Conservation (phyloP, 2,329 filamentous ascomycete genomes). For the Botrytis fragariae region DNA sequence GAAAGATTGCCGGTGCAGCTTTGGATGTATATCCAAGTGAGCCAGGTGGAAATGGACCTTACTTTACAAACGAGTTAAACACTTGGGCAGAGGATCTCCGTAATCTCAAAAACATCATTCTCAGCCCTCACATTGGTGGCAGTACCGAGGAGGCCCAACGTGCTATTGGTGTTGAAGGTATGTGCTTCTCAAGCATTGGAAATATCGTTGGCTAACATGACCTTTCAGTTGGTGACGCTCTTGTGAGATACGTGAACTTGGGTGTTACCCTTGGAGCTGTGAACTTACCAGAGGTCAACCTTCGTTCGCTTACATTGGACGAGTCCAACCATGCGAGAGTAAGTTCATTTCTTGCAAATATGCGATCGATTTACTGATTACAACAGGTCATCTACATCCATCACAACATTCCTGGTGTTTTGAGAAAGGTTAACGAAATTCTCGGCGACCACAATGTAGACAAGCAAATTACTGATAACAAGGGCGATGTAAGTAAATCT, state of each 20-base stretch:
- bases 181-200: not conserved
- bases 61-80: conserved; percentile 85
- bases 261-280: conserved; percentile 88
- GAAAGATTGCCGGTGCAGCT: conserved; percentile 90
- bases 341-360: conserved; percentile 33
- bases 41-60: conserved; percentile 89
- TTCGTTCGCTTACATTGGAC: conserved; percentile 86
- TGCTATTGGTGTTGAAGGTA: conserved; percentile 86
- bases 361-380: conserved; percentile 29
- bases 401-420: conserved; percentile 91
- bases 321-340: conserved; percentile 85
- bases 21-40: conserved; percentile 95
- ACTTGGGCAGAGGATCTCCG: conserved; percentile 82
- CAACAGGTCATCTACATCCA: conserved; percentile 85
- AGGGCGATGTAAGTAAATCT: conserved; percentile 66
- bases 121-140: conserved; percentile 95
- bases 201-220: conserved; percentile 9
- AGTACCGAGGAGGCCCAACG: conserved; percentile 97
- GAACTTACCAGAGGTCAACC: conserved; percentile 91
- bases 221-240: conserved; percentile 69
- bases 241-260: conserved; percentile 94
- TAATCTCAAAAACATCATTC: conserved; percentile 83
- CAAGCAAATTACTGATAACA: conserved; percentile 96
- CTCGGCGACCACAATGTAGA: conserved; percentile 95
- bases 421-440: conserved; percentile 93